Percentiles rank a stretch among this genome's conserved stretches.
Evolutionary conservation across 129 eudicot species (phyloP).

Genomic region (Lactuca sativa): DNA sequence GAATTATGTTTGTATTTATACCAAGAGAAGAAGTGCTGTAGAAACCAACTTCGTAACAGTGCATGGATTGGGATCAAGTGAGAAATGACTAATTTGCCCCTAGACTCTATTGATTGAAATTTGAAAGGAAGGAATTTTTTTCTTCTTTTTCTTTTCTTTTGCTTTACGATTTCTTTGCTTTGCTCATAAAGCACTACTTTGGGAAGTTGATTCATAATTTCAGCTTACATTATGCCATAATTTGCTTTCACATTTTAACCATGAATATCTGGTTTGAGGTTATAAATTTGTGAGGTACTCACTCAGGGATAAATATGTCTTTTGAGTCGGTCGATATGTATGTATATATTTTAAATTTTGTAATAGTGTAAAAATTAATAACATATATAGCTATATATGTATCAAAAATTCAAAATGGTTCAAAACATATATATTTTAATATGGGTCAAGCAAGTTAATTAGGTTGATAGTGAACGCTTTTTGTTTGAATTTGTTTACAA

Average conservation of each 20-base stretch:
- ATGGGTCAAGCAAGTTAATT: too few species aligned
- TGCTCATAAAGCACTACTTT: slow-evolving; percentile 38
- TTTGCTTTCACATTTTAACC: slow-evolving; percentile 1
- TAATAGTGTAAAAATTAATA: too few species aligned
- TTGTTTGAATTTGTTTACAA: too few species aligned
- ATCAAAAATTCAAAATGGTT: too few species aligned
- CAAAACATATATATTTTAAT: too few species aligned
- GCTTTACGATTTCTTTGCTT: slow-evolving; percentile 46
- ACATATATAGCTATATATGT: too few species aligned
- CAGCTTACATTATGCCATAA: slow-evolving; percentile 16
- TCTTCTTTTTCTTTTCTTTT: slow-evolving; percentile 34
- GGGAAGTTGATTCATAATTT: slow-evolving; percentile 26
- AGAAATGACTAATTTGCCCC: slow-evolving; percentile 32
- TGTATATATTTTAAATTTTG: too few species aligned
- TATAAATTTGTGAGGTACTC: not conserved
- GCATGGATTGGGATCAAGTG: slow-evolving; percentile 35
- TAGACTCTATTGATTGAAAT: slow-evolving; percentile 32
- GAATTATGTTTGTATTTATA: slow-evolving; percentile 38
- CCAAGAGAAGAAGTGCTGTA: slow-evolving; percentile 5
- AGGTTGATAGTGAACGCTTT: too few species aligned
- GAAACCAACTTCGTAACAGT: slow-evolving; percentile 21
- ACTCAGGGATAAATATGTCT: too few species aligned
- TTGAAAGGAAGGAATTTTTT: slow-evolving; percentile 15
- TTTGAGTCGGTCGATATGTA: too few species aligned
- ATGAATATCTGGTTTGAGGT: not conserved